Conservation (phyloP, 1,284 basidiomycete genomes). For the Sanghuangporus weigelae region DNA sequence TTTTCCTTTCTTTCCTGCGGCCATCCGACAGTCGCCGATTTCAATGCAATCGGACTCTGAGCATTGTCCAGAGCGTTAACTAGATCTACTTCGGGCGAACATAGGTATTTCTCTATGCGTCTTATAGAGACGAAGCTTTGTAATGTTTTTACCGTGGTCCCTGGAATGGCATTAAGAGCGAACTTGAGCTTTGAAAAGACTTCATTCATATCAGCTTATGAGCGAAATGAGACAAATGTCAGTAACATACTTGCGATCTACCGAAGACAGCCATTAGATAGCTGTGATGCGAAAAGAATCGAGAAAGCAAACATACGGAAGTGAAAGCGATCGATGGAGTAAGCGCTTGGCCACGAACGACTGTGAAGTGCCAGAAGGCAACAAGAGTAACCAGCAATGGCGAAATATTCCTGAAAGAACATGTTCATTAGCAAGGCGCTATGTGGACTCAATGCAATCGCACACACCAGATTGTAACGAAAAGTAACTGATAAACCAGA, state of each 20-base stretch:
- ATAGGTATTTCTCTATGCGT: conserved; percentile 87
- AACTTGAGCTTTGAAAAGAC: conserved; percentile 88
- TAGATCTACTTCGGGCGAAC: conserved; percentile 59
- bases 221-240: background rate
- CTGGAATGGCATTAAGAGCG: conserved; percentile 80
- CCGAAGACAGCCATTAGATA: background rate
- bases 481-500: conserved; percentile 41
- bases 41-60: conserved; percentile 60
- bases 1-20: conserved; percentile 60
- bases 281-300: background rate
- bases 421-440: conserved; percentile 17
- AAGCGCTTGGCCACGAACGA: conserved; percentile 59
- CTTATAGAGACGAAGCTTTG: conserved; percentile 76
- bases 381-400: conserved; percentile 74
- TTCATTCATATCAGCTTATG: conserved; percentile 22
- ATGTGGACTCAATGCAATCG: too few species aligned
- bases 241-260: conserved; percentile 9
- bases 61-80: conserved; percentile 50
- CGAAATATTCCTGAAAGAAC: conserved; percentile 52
- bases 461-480: conserved; percentile 73
- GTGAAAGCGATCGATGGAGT: conserved; percentile 88
- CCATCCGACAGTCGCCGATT: conserved; percentile 87
- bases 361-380: conserved; percentile 79
- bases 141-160: conserved; percentile 83
- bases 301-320: conserved; percentile 41